A percentile compares a stretch with the other conserved stretches of the same genome.
These are phyloP conservation scores for Capsicum baccatum DNA, from an alignment of 257 asterid species.

Conservation along the genomic window DNA sequence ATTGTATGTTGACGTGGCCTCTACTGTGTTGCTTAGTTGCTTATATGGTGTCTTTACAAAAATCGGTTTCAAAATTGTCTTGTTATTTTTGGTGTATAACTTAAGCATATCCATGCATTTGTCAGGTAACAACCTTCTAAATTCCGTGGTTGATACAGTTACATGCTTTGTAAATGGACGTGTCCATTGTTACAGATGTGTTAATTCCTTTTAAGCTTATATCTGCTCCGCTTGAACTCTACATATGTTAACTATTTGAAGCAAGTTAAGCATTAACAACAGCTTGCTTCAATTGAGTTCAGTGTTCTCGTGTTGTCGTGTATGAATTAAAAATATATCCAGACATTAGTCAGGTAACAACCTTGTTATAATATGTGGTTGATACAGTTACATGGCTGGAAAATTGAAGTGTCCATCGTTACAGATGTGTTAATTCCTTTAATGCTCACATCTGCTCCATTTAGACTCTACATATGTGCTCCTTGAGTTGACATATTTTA, in stretches of 20 bases:
- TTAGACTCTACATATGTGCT: conserved; percentile 48
- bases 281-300: too few species aligned
- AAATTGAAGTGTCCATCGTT: conserved; percentile 64
- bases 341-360: conserved; percentile 48
- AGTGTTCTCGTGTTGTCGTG: too few species aligned
- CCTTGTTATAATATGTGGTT: conserved; percentile 43
- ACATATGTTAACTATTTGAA: conserved; percentile 28
- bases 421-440: conserved; percentile 49
- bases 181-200: conserved; percentile 70
- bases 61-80: neutral
- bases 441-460: conserved; percentile 70
- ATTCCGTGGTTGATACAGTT: conserved; percentile 61
- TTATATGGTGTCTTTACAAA: neutral
- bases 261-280: neutral
- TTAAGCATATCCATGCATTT: neutral
- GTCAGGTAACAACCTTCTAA: conserved; percentile 56
- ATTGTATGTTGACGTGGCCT: neutral
- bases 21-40: neutral
- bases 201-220: conserved; percentile 41
- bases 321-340: neutral
- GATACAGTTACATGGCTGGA: conserved; percentile 72
- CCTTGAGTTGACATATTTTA: neutral
- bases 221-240: conserved; percentile 73
- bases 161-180: conserved; percentile 60
- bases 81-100: neutral